Evolutionary conservation across 1,284 basidiomycete genomes (phyloP), one percentile per base, ranked within the genome.

Genomic region (Coniferiporia weirii): DNA sequence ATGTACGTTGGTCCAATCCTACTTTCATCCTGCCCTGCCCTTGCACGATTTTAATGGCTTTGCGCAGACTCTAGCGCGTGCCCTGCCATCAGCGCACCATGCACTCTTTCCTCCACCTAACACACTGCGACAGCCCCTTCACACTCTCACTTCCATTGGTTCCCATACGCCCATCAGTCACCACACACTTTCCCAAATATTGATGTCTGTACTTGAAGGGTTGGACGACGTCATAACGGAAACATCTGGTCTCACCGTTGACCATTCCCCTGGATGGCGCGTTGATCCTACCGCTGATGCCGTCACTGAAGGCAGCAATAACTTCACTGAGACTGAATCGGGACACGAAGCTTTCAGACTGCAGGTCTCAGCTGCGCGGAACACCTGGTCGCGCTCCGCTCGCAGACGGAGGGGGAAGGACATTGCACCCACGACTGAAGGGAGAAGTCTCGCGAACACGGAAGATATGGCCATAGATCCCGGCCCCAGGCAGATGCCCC

Each of bases 321-420:
- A 9, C 15, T 12, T 40, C 8, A 40, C 9, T 1, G 54, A 70
- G 22, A 32, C 63, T n/a, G 54, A 52, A 66, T 62, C 34, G 15
- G 22, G n/a, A 20, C 9, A 32, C 36, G 50, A 20, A 55, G 65
- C 13, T 65, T 80, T 36, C 47, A 75, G 65, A 13, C 65, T 80
- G 35, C 47, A 75, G 0, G 71, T 86, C 1, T 67, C 67, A n/a
- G 83, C 83, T 0, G 63, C 60, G 0, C 65, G 69, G 10, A 81
- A 91, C 65, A 87, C 86, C 0, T 94, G 91, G 91, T 89, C 90
- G 0, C 79, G 91, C 20, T 78, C 80, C 4, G 90, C 86, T 0
- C 55, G 75, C 10, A 67, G 75, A 17, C 75, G 86, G 15, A 72
- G 82, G 63, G 79, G 76, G 66, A 76, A 71, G 47, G 66, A 65